Percentiles rank a stretch among this genome's conserved stretches.
Evolutionary conservation across 257 asterid species (phyloP).

Genomic region (Petrea volubilis): DNA sequence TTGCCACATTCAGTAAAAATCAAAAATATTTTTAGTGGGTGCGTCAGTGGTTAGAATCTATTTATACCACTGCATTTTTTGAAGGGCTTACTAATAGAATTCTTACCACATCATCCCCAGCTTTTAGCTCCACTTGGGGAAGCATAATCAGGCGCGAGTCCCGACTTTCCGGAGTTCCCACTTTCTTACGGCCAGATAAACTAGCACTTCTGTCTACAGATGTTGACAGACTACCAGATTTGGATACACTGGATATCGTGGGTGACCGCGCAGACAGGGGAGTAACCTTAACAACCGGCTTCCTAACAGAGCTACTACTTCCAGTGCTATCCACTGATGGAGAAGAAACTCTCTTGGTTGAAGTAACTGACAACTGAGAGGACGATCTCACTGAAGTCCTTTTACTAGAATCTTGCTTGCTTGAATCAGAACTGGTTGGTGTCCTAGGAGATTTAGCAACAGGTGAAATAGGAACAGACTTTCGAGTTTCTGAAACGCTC

Average conservation of each 20-base stretch:
- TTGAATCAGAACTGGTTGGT: slow-evolving; percentile 58
- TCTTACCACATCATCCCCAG: slow-evolving; percentile 92
- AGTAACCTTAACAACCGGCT: slow-evolving; percentile 48
- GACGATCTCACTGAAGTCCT: slow-evolving; percentile 48
- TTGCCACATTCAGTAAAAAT: slow-evolving; percentile 10
- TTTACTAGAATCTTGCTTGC: slow-evolving; percentile 52
- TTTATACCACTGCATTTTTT: background rate
- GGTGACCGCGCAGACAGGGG: slow-evolving; percentile 56
- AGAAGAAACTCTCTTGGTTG: slow-evolving; percentile 58
- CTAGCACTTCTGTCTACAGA: slow-evolving; percentile 49
- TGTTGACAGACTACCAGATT: slow-evolving; percentile 52
- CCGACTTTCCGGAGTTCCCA: slow-evolving; percentile 74
- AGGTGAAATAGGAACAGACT: slow-evolving; percentile 66
- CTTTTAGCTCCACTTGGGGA: slow-evolving; percentile 93
- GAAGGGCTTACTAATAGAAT: slow-evolving; percentile 9
- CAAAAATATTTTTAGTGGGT: background rate
- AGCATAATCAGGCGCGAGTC: slow-evolving; percentile 91
- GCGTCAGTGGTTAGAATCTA: background rate
- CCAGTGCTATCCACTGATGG: slow-evolving; percentile 69
- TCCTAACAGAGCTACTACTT: slow-evolving; percentile 61
- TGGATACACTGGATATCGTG: slow-evolving; percentile 65
- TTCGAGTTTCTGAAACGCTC: slow-evolving; percentile 51
- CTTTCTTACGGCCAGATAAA: slow-evolving; percentile 63
- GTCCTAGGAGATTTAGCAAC: slow-evolving; percentile 64
- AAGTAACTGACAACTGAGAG: slow-evolving; percentile 56